Base-by-base conservation (phyloP, 2,329 filamentous ascomycete genomes). In the Colletotrichum kahawae region DNA sequence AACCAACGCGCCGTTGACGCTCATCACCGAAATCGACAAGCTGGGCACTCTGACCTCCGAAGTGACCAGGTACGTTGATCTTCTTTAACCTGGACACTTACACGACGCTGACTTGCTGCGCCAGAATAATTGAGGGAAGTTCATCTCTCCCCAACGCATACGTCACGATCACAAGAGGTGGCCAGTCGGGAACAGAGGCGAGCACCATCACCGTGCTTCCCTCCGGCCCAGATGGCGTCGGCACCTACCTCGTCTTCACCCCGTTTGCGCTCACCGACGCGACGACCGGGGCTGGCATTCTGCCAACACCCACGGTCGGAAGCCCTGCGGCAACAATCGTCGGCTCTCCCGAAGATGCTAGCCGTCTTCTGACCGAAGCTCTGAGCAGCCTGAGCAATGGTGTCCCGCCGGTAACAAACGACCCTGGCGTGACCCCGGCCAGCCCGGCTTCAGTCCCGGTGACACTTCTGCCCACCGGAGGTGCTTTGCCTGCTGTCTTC, bases 11-110 rank as follows among this genome's bases (percentile, higher is more conserved):
- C 74, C 74, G 9, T 16, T 76, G 14, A 76, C 70, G 5, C 21
- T 76, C 27, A 33, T 76, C 51, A 76, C 74, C 24, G 65, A 76
- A 34, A 63, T 76, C 18, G 71, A 74, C 48, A 74, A 75, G 60
- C n/a, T 76, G 51, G 74, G 67, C 27, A 76, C 74, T 12, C 8
- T 68, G 21, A 64, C 69, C 5, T 75, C 73, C 18, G 63, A 60
- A 18, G 63, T 65, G 4, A 75, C 73, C 7, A 73, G 73, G 73
- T 75, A 16, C 33, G 69, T 68, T 29, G 21, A 27, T 21, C 5
- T 24, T 63, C 5, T 29, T 57, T 13, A 57, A 29, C 24, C 2
- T 57, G 24, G 7, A 18, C 24, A n/a, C 27, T 29, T 9, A 18
- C n/a, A 62, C 2, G 2, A 62, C 16, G 1, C 73, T 73, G 9